Evolutionary conservation across 1,139 yeast genomes (phyloP).

Genomic region (Suhomyces kunorum): DNA sequence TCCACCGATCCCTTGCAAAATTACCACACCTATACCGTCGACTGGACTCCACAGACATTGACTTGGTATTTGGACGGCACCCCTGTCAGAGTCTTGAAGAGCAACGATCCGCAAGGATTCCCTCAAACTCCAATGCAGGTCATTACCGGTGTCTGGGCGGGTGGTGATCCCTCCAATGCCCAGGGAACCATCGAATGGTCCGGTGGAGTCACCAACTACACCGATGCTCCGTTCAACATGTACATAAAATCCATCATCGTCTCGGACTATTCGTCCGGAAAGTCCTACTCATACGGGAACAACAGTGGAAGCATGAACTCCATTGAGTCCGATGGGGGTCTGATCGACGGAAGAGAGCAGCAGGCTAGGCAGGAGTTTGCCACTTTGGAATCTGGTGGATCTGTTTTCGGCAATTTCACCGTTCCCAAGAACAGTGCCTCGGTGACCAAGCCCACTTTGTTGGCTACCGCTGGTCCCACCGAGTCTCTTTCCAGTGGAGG

Average conservation of each 20-base stretch:
- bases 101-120: conserved; percentile 58
- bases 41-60: conserved; percentile 68
- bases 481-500: conserved; percentile 12
- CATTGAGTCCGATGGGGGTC: conserved; percentile 64
- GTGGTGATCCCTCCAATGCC: conserved; percentile 68
- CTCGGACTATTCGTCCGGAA: conserved; percentile 80
- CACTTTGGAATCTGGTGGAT: conserved; percentile 30
- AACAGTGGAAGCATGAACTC: conserved; percentile 68
- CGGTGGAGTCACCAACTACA: conserved; percentile 72
- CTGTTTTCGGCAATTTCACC: conserved; percentile 9
- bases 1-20: conserved; percentile 51
- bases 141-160: conserved; percentile 76
- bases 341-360: conserved; percentile 58
- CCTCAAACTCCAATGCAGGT: conserved; percentile 81
- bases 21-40: conserved; percentile 77
- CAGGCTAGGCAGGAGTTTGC: conserved; percentile 53
- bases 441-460: conserved; percentile 11
- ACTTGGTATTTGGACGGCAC: conserved; percentile 65
- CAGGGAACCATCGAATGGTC: conserved; percentile 84
- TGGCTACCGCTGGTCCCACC: conserved; percentile 17
- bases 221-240: conserved; percentile 70
- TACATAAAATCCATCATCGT: conserved; percentile 60
- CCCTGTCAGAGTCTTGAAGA: conserved; percentile 57
- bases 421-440: conserved; percentile 1
- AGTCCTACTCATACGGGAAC: conserved; percentile 64